Evolutionary conservation across 2,329 filamentous ascomycete genomes (phyloP), one percentile per base, ranked within the genome.

Genomic region (Aureobasidium sp.): DNA sequence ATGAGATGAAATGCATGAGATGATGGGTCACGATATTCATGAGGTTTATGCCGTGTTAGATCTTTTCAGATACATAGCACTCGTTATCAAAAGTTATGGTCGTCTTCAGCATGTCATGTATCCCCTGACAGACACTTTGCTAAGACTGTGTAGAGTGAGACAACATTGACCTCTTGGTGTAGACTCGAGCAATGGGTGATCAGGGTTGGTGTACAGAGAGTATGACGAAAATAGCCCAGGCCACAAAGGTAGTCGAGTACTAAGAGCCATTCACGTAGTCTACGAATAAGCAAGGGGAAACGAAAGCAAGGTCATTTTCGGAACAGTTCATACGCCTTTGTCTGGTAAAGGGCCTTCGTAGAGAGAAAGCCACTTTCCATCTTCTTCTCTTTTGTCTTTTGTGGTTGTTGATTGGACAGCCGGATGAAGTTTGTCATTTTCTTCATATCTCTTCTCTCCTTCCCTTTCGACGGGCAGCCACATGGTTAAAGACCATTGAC

Each of bases 261-360:
- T 32, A 13, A 21, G 5, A n/a, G 5, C 7, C 10, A 15, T 30
- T 48, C 45, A 48, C 27, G 32, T 2, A n/a, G 27, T 8, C 45
- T 48, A 15, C 45, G 9, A 29, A 48, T 21, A 16, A 32, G 45
- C 45, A 48, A 48, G 15, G 45, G 15, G 21, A 21, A 39, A 48
- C 21, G 25, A 29, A 58, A 27, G n/a, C 30, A 58, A 10, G 21
- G 42, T 58, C 54, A 58, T 29, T 58, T 48, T 47, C 42, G 25
- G 54, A 58, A 58, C 54, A 58, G 54, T 58, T 58, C 54, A 58
- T 58, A 58, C 54, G 54, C 48, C 54, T 58, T 58, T 58, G 54
- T 48, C 54, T 58, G 42, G 30, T 25, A 47, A 30, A 45, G 21
- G 36, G 54, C 30, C 32, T 21, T 21, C 41, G n/a, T 47, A 37